These are phyloP conservation scores for Magnaporthales sp. DNA, from an alignment of 2,329 filamentous ascomycete genomes.

Conservation along the genomic window DNA sequence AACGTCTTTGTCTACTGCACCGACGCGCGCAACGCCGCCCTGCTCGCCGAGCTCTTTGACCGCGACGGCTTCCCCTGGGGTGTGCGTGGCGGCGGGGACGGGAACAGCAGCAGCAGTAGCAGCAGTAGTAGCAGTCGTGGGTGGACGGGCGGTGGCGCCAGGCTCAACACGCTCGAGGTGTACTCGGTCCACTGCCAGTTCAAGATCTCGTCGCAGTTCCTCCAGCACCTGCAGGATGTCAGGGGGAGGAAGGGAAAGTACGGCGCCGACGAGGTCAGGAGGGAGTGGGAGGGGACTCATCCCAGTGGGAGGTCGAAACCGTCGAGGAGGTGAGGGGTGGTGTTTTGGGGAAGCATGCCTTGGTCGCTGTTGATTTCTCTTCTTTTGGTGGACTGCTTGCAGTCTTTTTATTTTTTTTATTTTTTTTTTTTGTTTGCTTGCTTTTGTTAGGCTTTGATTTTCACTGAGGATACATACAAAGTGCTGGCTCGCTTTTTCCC, in stretches of 20 bases:
- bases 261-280: background rate
- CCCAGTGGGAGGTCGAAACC: background rate
- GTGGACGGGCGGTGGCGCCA: background rate
- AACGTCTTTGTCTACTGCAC: constrained; percentile 5
- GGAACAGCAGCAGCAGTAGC: background rate
- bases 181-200: constrained; percentile 2
- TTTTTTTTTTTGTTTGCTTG: background rate
- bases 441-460: no score
- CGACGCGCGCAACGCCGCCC: constrained; percentile 35
- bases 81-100: background rate
- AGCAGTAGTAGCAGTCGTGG: background rate
- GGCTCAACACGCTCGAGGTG: background rate
- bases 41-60: constrained; percentile 36
- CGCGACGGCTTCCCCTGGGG: constrained; percentile 16
- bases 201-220: constrained; percentile 3
- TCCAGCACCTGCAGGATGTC: constrained; percentile 3
- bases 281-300: constrained; percentile 1
- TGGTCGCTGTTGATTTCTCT: background rate
- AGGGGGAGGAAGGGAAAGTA: background rate
- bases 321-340: background rate
- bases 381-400: background rate
- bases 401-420: background rate
- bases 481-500: no score
- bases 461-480: no score
- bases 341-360: background rate